A percentile compares a stretch with the other conserved stretches of the same genome.
phyloP scores from a whole-genome alignment of 345 rosid species.

The Crucihimalaya himalaica region DNA sequence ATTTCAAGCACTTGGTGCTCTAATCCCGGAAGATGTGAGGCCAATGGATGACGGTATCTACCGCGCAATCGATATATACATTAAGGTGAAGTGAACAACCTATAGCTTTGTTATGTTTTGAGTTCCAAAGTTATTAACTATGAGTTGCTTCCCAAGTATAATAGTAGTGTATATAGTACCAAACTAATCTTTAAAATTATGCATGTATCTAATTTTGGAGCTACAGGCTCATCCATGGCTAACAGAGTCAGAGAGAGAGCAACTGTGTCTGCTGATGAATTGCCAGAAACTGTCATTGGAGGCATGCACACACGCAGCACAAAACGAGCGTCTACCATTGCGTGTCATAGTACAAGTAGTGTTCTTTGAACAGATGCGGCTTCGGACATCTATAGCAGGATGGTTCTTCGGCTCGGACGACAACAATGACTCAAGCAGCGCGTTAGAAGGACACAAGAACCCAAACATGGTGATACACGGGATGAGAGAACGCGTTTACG shows the following conservation, averaged over 20 bases:
- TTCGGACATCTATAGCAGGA: slow-evolving; percentile 70
- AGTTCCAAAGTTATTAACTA: neutral
- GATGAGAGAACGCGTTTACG: slow-evolving; percentile 67
- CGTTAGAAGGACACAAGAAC: slow-evolving; percentile 45
- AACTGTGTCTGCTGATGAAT: slow-evolving; percentile 73
- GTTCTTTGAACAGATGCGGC: slow-evolving; percentile 90
- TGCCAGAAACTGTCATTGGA: slow-evolving; percentile 91
- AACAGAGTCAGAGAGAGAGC: slow-evolving; percentile 75
- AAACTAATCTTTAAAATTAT: neutral
- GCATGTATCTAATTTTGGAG: neutral
- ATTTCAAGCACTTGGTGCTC: slow-evolving; percentile 70
- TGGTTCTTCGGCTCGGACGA: slow-evolving; percentile 70
- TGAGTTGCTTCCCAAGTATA: neutral
- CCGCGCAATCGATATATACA: slow-evolving; percentile 83
- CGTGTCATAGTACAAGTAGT: slow-evolving; percentile 84
- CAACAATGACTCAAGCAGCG: slow-evolving; percentile 52
- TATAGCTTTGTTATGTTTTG: neutral
- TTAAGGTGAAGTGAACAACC: slow-evolving; percentile 64
- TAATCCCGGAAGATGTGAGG: slow-evolving; percentile 76
- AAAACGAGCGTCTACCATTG: slow-evolving; percentile 88
- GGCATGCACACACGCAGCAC: slow-evolving; percentile 91
- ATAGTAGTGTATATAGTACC: neutral
- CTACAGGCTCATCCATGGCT: slow-evolving; percentile 94
- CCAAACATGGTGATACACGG: slow-evolving; percentile 44
- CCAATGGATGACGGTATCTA: slow-evolving; percentile 81